phyloP scores from a whole-genome alignment of 176 grass and related monocot genomes.

The Pontederia crassipes region DNA sequence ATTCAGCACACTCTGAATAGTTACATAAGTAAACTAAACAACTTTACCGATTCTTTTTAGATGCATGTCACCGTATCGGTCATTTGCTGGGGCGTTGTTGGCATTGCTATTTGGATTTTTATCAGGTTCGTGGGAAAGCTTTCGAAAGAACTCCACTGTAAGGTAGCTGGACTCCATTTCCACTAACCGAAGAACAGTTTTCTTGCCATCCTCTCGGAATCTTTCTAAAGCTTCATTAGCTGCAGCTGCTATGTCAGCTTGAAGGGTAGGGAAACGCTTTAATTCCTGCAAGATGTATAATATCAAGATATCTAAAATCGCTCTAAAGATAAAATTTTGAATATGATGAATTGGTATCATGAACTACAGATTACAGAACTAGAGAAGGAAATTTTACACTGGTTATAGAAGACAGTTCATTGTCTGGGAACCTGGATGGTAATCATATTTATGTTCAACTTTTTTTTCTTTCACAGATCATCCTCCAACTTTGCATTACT shows the following conservation, averaged over 20 bases:
- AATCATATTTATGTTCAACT: too few species aligned
- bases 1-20: background rate
- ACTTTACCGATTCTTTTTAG: constrained; percentile 82
- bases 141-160: constrained; percentile 96
- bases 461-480: too few species aligned
- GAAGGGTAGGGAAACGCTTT: constrained; percentile 98
- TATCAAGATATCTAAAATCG: background rate
- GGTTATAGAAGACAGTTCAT: too few species aligned
- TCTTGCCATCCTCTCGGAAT: constrained; percentile 85
- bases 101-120: constrained; percentile 40
- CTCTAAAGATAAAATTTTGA: background rate
- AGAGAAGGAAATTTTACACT: too few species aligned
- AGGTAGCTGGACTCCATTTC: constrained; percentile 98
- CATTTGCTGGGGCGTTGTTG: constrained; percentile 44
- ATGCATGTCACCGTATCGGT: constrained; percentile 90
- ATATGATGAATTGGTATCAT: too few species aligned
- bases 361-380: too few species aligned
- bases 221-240: constrained; percentile 91
- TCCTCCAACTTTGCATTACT: too few species aligned
- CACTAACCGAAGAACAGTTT: constrained; percentile 89
- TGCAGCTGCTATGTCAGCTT: constrained; percentile 93
- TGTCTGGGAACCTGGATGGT: too few species aligned
- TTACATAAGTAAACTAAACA: background rate
- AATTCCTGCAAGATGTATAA: constrained; percentile 48
- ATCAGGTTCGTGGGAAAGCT: constrained; percentile 93